A percentile compares a stretch with the other conserved stretches of the same genome.
Conservation (phyloP, 1,284 basidiomycete species). For the Puccinia triticina region DNA sequence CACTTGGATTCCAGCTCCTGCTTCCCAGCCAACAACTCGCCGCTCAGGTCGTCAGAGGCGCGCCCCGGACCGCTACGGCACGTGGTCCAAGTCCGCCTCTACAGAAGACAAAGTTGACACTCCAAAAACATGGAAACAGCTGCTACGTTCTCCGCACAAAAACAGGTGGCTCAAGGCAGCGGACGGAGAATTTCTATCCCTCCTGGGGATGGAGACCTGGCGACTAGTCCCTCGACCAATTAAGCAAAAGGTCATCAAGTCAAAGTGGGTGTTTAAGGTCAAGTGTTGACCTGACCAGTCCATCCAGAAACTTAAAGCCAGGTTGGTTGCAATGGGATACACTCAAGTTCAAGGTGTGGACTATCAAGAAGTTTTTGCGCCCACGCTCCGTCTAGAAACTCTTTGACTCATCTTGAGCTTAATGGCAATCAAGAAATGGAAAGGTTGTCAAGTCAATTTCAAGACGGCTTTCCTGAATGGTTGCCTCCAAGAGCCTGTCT, state of each 20-base stretch:
- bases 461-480: not conserved
- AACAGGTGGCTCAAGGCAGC: too few species aligned
- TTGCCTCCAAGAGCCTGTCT: not conserved
- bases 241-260: not conserved
- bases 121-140: not conserved
- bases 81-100: not conserved
- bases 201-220: too few species aligned
- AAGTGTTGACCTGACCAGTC: not conserved
- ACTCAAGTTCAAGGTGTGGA: constrained; percentile 5
- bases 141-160: not conserved
- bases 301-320: constrained; percentile 1
- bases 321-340: not conserved
- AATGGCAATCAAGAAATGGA: not conserved
- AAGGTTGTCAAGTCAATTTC: too few species aligned
- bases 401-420: not conserved
- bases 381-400: not conserved
- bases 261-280: too few species aligned
- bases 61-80: not conserved
- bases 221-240: not conserved
- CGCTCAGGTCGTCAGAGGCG: not conserved
- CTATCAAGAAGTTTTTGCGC: too few species aligned
- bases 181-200: too few species aligned
- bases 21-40: not conserved
- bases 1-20: not conserved
- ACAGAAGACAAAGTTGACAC: not conserved